Percentiles rank a stretch among this genome's conserved stretches.
These are phyloP conservation scores for Ensete glaucum DNA, from an alignment of 176 grass and related monocot species.

Conservation along the genomic window DNA sequence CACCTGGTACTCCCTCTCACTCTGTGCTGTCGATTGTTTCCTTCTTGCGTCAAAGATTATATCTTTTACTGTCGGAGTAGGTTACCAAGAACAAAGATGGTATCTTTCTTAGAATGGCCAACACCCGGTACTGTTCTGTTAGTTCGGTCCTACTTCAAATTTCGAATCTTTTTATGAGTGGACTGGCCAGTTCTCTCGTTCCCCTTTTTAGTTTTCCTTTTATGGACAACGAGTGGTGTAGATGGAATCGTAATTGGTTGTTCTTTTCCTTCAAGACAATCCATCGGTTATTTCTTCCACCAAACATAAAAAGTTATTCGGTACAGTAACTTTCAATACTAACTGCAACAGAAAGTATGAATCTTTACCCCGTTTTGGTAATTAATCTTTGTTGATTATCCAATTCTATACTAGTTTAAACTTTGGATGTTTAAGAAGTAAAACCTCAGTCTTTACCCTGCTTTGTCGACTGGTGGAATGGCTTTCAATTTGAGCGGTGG, in stretches of 20 bases:
- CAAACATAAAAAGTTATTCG: not conserved
- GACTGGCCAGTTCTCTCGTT: not conserved
- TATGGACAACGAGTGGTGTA: not conserved
- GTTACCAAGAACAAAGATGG: not conserved
- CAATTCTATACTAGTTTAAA: not conserved
- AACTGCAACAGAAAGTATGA: not conserved
- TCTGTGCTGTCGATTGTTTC: not conserved
- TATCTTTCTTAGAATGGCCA: too few species aligned
- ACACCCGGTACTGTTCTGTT: too few species aligned
- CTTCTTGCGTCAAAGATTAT: conserved; percentile 1
- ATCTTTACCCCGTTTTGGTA: not conserved
- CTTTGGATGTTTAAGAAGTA: not conserved
- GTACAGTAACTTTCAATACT: not conserved
- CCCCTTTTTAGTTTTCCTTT: not conserved
- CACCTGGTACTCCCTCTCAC: conserved; percentile 25
- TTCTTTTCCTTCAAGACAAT: not conserved
- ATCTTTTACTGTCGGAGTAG: not conserved
- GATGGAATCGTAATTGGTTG: not conserved
- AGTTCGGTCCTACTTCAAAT: not conserved
- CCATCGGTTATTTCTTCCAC: not conserved
- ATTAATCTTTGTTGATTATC: not conserved
- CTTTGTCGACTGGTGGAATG: conserved; percentile 27
- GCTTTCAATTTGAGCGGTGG: conserved; percentile 35
- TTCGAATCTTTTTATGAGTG: not conserved
- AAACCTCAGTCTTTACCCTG: conserved; percentile 19